Base-by-base conservation (phyloP, 2,329 filamentous ascomycete species). In the Lachnellula subtilissima region DNA sequence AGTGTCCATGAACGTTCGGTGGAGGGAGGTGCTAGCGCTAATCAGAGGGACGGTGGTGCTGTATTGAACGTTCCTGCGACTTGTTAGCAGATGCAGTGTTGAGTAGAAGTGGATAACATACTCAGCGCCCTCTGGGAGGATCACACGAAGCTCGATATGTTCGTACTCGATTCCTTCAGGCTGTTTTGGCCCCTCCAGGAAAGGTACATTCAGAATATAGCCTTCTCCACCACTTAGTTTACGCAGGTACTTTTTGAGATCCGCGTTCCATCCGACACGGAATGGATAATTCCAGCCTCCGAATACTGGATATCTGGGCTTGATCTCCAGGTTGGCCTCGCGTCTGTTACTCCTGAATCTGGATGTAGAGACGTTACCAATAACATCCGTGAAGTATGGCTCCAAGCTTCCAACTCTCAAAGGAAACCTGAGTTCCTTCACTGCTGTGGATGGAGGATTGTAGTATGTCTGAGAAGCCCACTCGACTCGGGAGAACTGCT, bases 281-380 rank as follows among this genome's bases (percentile, higher is more conserved):
- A 97, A 99, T 63, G 89, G 94, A 74, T 97, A 97, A 74, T 96
- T 96, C 94, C 94, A 99, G 58, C 90, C 91, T 58, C 94, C 94
- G 67, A 97, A 99, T 23, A 99, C 73, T n/a, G 94, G 94, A 73
- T 96, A 99, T 52, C 94, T 85, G 19, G 94, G 94, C 78, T 92
- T 94, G 61, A 97, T 80, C 73, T 97, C 92, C 28, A 99, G 81
- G 43, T 87, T 76, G n/a, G 89, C 87, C 73, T 93, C 89, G 22
- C 88, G 85, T 70, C 81, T 83, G 70, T 84, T 89, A 64, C 79
- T 84, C 60, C 92, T 83, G 81, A 96, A 99, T 60, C 83, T 83
- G 54, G 91, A 96, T 0, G 94, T 99, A 28, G 92, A 96, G 32
- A 99, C 91, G 69, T 99, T 99, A 64, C 94, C 94, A 68, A 99